Conservation (phyloP, 768 basidiomycete genomes). For the Gloeopeniophorella convolvens region DNA sequence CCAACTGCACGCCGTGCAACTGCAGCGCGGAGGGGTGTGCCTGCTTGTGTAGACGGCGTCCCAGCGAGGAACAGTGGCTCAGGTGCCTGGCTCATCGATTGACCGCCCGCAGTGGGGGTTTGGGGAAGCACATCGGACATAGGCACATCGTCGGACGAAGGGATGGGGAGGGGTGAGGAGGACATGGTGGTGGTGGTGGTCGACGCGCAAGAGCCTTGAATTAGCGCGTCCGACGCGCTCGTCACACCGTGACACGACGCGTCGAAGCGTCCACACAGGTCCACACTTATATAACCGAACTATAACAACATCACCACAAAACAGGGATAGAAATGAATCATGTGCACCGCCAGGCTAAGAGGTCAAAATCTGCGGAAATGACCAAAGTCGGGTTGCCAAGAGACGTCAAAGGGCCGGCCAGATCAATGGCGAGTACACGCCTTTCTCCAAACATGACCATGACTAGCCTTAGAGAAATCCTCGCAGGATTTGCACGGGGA, state of each 20-base stretch:
- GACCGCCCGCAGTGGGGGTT: conserved; percentile 24
- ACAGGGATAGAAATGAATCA: too few species aligned
- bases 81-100: conserved; percentile 29
- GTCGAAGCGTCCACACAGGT: background rate
- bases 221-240: conserved; percentile 14
- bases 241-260: conserved; percentile 21
- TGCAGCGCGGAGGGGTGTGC: conserved; percentile 13
- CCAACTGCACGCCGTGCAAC: conserved; percentile 19
- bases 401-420: too few species aligned
- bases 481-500: too few species aligned
- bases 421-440: too few species aligned
- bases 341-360: too few species aligned
- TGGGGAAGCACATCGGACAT: conserved; percentile 18
- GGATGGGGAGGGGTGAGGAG: conserved; percentile 19
- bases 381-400: too few species aligned
- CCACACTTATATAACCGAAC: too few species aligned
- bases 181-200: conserved; percentile 12
- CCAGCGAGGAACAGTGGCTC: conserved; percentile 18
- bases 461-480: too few species aligned
- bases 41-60: conserved; percentile 17
- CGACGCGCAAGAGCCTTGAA: background rate
- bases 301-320: too few species aligned
- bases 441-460: too few species aligned
- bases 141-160: conserved; percentile 18
- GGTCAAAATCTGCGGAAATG: too few species aligned